Base-by-base conservation (phyloP, 345 rosid species). In the Sisymbrium altissimum region DNA sequence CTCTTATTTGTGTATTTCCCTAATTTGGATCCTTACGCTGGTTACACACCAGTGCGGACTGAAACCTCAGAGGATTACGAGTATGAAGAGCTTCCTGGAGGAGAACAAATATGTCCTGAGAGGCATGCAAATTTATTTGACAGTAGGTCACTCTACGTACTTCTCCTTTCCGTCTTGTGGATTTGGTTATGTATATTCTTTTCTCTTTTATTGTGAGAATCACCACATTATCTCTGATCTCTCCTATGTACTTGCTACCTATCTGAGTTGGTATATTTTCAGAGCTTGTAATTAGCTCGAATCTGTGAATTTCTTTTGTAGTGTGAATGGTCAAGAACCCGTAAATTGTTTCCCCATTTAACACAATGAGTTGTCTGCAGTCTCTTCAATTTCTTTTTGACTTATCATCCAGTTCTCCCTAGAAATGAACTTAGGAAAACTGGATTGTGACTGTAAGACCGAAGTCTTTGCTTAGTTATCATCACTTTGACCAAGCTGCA, bases 81-180 rank as follows among this genome's bases (percentile, higher is more conserved):
- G 75, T 95, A 95, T 82, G 92, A 88, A 79, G 98, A 87, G 79
- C 96, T 95, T 68, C 88, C 98, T 65, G 93, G 86, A 59, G 97
- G 89, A 82, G 96, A 95, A 80, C 79, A 85, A 59, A 87, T 90
- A 79, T 95, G 97, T 69, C 99, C 99, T 3, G 99, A 95, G 85
- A 82, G 89, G 64, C 91, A 78, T 36, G 92, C 11, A 81, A 90
- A 81, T 81, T 66, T 95, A 65, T 70, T 91, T 81, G 91, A 97
- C 70, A 83, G 98, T 94, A 87, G 18, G 95, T 86, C 66, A 43
- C 70, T 78, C 49, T 21, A 32, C 44, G 0, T 36, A 54, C 57
- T 71, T 71, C 67, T 71, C 40, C 57, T 77, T 70, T 27, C 54
- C 9, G 11, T 10, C 12, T 7, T 45, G 23, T 52, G 44, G 60